Base-by-base conservation (phyloP, 2,329 filamentous ascomycete genomes). In the Ophiostoma piceae region DNA sequence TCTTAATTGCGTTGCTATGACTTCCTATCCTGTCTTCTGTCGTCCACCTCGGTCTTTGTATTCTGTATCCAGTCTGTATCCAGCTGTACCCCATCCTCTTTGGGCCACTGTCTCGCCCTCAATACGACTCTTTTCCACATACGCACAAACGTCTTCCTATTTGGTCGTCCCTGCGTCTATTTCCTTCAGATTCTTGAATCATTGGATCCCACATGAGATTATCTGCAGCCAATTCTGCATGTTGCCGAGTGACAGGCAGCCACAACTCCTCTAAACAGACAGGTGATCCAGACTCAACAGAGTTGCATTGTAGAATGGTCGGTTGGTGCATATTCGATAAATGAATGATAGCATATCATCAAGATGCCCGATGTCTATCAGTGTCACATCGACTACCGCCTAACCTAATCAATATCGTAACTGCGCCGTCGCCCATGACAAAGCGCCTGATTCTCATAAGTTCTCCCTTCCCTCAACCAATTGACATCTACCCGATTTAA, bases 71-170 rank as follows among this genome's bases (percentile, higher is more conserved):
- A 16, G 57, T 62, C 57, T 62, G 9, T 22, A 57, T 26, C 22
- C 51, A 47, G 51, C 3, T 26, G n/a, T 57, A 57, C 9, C 9
- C 26, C 26, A 62, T 62, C 57, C 57, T 8, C 57, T 62, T 62
- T 62, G 57, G 57, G 57, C 57, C 26, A 62, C 32, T 62, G 57
- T 62, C 57, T 62, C 57, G 26, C 57, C 26, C 57, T 32, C 57
- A 57, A 29, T 62, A 62, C 57, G 26, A 62, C 57, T 29, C 26
- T 29, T 26, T 32, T 29, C 57, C 26, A 16, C 57, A 8, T 62
- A 57, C 51, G 51, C 43, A 47, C 43, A 47, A 19, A 26, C 51
- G 22, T 57, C 22, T 57, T 1, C 51, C 51, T 8, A 8, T 57
- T 57, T 57, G n/a, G 51, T 62, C 51, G 57, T 32, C 57, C 57